Percentiles rank a stretch among this genome's conserved stretches.
phyloP scores from a whole-genome alignment of 129 eudicot species.

The Logfia minima region DNA sequence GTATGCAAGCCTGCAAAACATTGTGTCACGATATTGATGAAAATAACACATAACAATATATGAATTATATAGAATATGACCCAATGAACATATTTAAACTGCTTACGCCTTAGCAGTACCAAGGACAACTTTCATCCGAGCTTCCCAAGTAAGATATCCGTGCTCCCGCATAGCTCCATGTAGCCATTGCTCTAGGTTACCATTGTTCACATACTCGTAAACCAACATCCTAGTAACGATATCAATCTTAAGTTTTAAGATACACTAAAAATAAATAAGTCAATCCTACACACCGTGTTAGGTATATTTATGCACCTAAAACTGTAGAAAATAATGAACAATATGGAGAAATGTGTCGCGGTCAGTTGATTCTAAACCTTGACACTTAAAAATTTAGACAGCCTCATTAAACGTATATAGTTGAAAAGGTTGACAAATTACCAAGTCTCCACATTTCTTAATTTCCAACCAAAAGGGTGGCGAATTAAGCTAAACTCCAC shows the following conservation, averaged over 20 bases:
- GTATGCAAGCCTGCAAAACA: slow-evolving; percentile 59
- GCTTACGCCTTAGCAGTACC: slow-evolving; percentile 88
- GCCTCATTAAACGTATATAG: background rate
- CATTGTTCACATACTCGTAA: slow-evolving; percentile 80
- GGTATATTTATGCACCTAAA: background rate
- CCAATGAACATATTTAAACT: slow-evolving; percentile 5
- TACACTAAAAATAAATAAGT: background rate
- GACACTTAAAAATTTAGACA: background rate
- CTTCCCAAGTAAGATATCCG: slow-evolving; percentile 88
- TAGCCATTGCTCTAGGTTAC: slow-evolving; percentile 83
- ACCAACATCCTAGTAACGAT: slow-evolving; percentile 54
- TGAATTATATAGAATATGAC: background rate
- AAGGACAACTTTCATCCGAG: slow-evolving; percentile 71
- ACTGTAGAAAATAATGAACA: background rate
- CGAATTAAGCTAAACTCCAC: background rate
- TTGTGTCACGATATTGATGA: background rate
- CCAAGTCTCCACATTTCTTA: background rate
- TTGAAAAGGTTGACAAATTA: background rate
- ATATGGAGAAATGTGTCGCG: background rate
- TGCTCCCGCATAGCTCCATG: slow-evolving; percentile 76
- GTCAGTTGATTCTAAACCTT: too few species aligned
- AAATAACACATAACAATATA: background rate
- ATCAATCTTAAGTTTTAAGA: background rate
- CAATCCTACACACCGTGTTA: background rate
- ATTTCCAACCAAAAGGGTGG: background rate